phyloP scores from a whole-genome alignment of 75 land plant species.

The Pinus taeda region DNA sequence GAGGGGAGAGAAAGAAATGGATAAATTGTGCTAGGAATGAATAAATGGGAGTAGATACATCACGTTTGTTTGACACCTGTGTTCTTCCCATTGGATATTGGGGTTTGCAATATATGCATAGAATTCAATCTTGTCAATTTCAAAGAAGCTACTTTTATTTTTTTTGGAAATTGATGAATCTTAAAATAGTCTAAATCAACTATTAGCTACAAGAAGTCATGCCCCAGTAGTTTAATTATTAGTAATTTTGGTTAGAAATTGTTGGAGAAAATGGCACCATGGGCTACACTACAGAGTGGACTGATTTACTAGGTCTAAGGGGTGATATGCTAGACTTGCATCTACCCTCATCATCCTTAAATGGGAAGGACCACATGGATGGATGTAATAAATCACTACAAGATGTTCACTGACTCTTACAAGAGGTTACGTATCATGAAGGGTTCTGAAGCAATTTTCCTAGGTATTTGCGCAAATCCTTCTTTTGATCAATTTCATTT shows the following conservation, averaged over 20 bases:
- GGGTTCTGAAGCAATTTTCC: slow-evolving; percentile 70
- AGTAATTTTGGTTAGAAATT: neutral
- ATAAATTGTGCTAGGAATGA: too few relatives aligned
- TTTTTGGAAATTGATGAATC: neutral
- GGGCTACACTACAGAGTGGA: neutral
- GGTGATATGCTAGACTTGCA: neutral
- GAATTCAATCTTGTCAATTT: neutral
- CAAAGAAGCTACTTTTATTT: neutral
- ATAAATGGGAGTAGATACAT: too few relatives aligned
- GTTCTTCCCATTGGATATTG: neutral
- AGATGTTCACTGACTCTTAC: slow-evolving; percentile 51
- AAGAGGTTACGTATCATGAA: slow-evolving; percentile 73
- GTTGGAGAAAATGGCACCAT: neutral
- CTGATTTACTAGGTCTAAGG: neutral
- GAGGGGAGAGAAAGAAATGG: too few relatives aligned
- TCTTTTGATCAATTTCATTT: neutral
- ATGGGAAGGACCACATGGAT: too few relatives aligned
- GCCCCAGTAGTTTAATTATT: too few relatives aligned
- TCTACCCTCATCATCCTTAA: neutral
- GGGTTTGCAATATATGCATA: neutral
- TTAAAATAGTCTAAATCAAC: neutral
- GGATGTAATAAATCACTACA: too few relatives aligned
- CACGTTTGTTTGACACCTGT: too few relatives aligned
- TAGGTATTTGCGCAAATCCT: slow-evolving; percentile 30
- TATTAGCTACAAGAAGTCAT: neutral